Evolutionary conservation across 2,329 filamentous ascomycete genomes (phyloP), one percentile per base, ranked within the genome.

Genomic region (Cladophialophora yegresii): DNA sequence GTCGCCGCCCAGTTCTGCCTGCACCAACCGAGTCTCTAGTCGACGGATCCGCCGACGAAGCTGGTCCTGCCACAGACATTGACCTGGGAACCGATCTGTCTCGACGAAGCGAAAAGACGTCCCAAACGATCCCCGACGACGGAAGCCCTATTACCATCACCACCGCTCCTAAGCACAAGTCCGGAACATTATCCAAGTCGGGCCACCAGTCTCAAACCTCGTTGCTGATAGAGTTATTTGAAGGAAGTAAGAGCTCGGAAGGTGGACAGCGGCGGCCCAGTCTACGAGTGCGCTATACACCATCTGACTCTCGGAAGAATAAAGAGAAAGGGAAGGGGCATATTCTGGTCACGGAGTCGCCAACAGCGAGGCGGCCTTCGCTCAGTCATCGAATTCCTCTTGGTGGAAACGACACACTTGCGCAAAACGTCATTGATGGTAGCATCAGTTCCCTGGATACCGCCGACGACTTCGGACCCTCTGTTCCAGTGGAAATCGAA

Each of bases 201-300:
- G 74, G 78, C 74, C 77, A 84, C 51, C 78, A 85, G 72, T 96
- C 91, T 53, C 92, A 96, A 80, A 96, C 93, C 43, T 96, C 91
- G 62, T 83, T 97, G 70, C 83, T 97, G 72, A 97, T 97, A 73
- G 93, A 97, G 79, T 96, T 96, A 78, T 97, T 96, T 73, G 93
- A 96, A 79, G 90, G 87, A 70, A 87, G 88, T 68, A 93, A 91
- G 76, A 82, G 71, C 63, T 70, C 78, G 73, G 83, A 79, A 26
- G 71, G 73, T 73, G 80, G 82, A 36, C 84, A 87, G 71, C 88
- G 89, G 72, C 88, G 90, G 71, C 92, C 93, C 12, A 96, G 92
- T 75, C 91, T 97, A 60, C 81, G 89, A 71, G 89, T 91, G 60
- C 85, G 88, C 71, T 84, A 96, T 67, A 96, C 91, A 13, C 93